Conservation (phyloP, 306 rosid species). For the Comarum palustre region DNA sequence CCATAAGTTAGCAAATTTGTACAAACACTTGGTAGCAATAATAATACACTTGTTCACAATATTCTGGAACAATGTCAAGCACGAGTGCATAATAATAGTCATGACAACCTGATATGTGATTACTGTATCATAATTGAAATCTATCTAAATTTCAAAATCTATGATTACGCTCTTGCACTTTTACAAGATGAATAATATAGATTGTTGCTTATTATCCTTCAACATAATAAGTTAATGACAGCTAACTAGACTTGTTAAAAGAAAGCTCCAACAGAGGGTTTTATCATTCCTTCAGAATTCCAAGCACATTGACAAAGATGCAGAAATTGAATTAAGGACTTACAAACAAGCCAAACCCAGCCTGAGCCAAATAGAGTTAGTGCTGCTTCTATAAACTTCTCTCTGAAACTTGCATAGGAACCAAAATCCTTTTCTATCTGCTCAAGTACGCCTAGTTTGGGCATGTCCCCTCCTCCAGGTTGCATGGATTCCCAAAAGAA, state of each 20-base stretch:
- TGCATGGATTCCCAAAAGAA: constrained; percentile 98
- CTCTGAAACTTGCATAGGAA: constrained; percentile 69
- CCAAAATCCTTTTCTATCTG: constrained; percentile 98
- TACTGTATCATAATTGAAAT: background rate
- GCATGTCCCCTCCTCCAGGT: constrained; percentile 88
- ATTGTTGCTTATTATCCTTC: background rate
- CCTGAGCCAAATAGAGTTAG: constrained; percentile 89
- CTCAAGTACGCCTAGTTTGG: constrained; percentile 65
- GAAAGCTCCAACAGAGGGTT: background rate
- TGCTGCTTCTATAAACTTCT: constrained; percentile 63
- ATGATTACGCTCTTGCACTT: background rate
- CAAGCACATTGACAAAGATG: background rate
- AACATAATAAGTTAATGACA: background rate
- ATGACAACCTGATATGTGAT: background rate
- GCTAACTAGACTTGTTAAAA: background rate
- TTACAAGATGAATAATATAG: background rate
- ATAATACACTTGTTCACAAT: background rate
- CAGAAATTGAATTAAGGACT: constrained; percentile 31
- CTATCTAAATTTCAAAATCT: background rate
- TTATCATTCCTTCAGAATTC: constrained; percentile 19
- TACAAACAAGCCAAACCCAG: constrained; percentile 99
- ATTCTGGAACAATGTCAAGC: background rate
- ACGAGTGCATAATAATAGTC: background rate
- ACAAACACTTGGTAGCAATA: background rate
- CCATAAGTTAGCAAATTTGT: background rate